Base-by-base conservation (phyloP, 768 basidiomycete genomes). In the Psilocybe cyanescens region DNA sequence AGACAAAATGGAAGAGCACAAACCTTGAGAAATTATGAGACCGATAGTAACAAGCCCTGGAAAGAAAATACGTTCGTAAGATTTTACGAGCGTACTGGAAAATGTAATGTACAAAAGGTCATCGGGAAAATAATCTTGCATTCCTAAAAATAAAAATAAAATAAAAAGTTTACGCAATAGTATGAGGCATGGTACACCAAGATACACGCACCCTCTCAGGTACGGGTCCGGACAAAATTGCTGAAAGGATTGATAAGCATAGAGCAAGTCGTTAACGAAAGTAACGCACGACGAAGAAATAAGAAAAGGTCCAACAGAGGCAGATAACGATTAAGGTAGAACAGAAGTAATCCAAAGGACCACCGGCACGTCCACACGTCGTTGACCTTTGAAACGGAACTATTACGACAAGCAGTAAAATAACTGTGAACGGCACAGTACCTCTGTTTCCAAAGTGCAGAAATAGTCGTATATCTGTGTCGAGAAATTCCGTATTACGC, bases 311-410 rank as follows among this genome's bases (percentile, higher is more conserved):
- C 61, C 4, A 62, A 2, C 5, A 62, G 37, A 3, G 61, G 61
- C 5, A 62, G 50, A 44, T 62, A 58, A 7, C 61, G 56, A 58
- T 62, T 62, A 11, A 62, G 41, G 37, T 57, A 58, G 56, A 62
- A 62, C n/a, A 62, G 45, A 35, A 53, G 29, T 17, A 57, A 24
- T 24, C 61, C 61, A 17, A 53, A 33, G 3, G 56, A 44, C 39
- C 37, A 53, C 11, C 17, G 50, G 39, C 58, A 59, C 46, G 56
- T 44, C 61, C 56, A 62, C 28, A 62, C 41, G 45, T 62, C 44
- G 29, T 53, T 24, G 30, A 62, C 31, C 61, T 62, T 35, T 37
- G 12, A 8, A 46, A 45, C 5, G 7, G 33, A 35, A 9, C 35
- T 8, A 14, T 31, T 28, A 24, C 37, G 33, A 37, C n/a, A 35